Evolutionary conservation across 148 eudicot species (phyloP).

Genomic region (Cornus kousa): DNA sequence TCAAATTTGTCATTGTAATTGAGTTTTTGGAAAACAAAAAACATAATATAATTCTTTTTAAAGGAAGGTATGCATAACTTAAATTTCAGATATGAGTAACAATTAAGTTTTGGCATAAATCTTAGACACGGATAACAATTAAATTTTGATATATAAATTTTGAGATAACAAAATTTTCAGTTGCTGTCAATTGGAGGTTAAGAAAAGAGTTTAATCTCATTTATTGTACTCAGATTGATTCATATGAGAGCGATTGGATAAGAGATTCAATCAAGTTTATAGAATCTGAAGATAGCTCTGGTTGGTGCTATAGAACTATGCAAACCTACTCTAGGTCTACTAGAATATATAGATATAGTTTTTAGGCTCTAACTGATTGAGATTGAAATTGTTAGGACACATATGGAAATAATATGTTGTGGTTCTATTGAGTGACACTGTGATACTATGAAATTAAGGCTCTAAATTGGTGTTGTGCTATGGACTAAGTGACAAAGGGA

Average conservation of each 20-base stretch:
- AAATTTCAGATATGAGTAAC: too few relatives aligned
- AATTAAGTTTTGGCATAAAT: too few relatives aligned
- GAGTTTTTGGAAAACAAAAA: too few relatives aligned
- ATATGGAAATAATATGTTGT: background rate
- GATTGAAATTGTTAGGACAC: background rate
- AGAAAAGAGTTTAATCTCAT: background rate
- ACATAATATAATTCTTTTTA: too few relatives aligned
- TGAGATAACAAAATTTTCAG: background rate
- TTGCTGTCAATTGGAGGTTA: background rate
- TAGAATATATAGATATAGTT: background rate
- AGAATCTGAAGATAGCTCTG: background rate
- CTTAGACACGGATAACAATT: too few relatives aligned
- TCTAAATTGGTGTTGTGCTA: background rate
- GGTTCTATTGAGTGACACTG: background rate
- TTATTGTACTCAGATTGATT: too few relatives aligned
- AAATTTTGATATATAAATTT: too few relatives aligned
- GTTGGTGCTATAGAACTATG: background rate
- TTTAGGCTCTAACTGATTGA: background rate
- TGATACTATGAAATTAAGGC: background rate
- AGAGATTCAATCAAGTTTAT: too few relatives aligned
- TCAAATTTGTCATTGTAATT: too few relatives aligned
- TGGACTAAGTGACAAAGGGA: background rate
- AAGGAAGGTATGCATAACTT: too few relatives aligned
- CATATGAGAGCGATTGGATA: too few relatives aligned
- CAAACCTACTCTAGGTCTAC: too few relatives aligned